These are phyloP conservation scores for Evernia prunastri DNA, from an alignment of 495 filamentous ascomycete species.

Conservation along the genomic window DNA sequence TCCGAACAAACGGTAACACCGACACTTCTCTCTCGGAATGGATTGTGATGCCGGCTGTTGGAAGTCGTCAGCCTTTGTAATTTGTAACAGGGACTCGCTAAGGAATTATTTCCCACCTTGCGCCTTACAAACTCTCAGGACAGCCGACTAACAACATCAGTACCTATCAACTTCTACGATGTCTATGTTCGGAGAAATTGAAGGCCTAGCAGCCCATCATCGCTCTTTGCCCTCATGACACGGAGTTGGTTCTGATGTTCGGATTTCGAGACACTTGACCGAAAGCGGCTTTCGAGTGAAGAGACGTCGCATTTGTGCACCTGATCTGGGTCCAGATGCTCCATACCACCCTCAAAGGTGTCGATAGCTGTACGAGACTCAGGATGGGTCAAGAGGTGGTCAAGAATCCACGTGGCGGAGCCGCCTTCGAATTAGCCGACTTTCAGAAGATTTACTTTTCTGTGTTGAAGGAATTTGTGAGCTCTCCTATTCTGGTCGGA, in stretches of 20 bases:
- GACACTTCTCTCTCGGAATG: too few species aligned
- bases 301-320: slow-evolving; percentile 5
- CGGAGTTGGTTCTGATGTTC: slow-evolving; percentile 12
- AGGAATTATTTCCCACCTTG: too few species aligned
- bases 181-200: too few species aligned
- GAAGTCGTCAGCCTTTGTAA: too few species aligned
- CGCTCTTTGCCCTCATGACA: slow-evolving; percentile 22
- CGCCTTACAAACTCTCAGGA: too few species aligned
- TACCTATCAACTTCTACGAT: too few species aligned
- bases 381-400: slow-evolving; percentile 21
- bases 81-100: too few species aligned
- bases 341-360: slow-evolving; percentile 24
- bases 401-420: slow-evolving; percentile 23
- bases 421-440: slow-evolving; percentile 23
- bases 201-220: slow-evolving; percentile 20
- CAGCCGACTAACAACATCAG: too few species aligned
- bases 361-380: slow-evolving; percentile 17
- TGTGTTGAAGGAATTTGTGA: not conserved
- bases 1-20: too few species aligned
- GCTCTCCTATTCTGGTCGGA: slow-evolving; percentile 17
- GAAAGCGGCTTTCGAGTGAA: slow-evolving; percentile 17
- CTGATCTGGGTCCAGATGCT: slow-evolving; percentile 7
- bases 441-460: slow-evolving; percentile 14
- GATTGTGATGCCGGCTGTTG: too few species aligned
- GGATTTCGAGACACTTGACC: slow-evolving; percentile 16